Conservation (phyloP, 805 yeast genomes). For the Ogataea paraovalis region DNA sequence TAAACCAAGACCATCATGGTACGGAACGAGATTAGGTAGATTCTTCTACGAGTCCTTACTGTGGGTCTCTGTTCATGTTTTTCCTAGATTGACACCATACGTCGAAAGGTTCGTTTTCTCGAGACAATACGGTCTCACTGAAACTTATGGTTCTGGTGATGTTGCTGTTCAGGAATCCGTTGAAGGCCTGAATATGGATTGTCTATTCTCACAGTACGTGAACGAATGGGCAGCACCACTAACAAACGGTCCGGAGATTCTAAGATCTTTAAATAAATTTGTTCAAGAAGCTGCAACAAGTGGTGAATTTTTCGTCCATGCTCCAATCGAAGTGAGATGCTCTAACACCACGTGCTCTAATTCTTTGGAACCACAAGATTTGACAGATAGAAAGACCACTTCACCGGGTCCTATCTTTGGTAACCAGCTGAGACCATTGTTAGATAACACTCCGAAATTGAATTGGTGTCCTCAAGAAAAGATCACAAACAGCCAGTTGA, state of each 20-base stretch:
- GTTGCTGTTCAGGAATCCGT: conserved; percentile 75
- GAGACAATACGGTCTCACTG: conserved; percentile 77
- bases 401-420: conserved; percentile 83
- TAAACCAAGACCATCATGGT: conserved; percentile 72
- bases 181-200: conserved; percentile 91
- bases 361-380: conserved; percentile 38
- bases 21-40: conserved; percentile 78
- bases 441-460: conserved; percentile 75
- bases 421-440: conserved; percentile 71
- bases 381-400: conserved; percentile 44
- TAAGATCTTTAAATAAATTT: conserved; percentile 56
- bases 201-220: conserved; percentile 88
- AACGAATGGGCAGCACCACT: conserved; percentile 97
- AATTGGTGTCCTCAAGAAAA: conserved; percentile 51
- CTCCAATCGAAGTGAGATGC: conserved; percentile 92
- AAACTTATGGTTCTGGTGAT: conserved; percentile 54
- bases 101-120: conserved; percentile 82
- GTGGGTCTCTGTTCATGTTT: conserved; percentile 71
- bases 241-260: conserved; percentile 66
- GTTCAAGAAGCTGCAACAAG: conserved; percentile 55
- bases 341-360: conserved; percentile 69
- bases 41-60: conserved; percentile 73
- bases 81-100: conserved; percentile 75
- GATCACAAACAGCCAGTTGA: conserved; percentile 69
- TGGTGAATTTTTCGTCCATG: conserved; percentile 79